Percentiles rank a stretch among this genome's conserved stretches.
Conservation (phyloP, 495 filamentous ascomycete genomes). For the Penicillium antarcticum region DNA sequence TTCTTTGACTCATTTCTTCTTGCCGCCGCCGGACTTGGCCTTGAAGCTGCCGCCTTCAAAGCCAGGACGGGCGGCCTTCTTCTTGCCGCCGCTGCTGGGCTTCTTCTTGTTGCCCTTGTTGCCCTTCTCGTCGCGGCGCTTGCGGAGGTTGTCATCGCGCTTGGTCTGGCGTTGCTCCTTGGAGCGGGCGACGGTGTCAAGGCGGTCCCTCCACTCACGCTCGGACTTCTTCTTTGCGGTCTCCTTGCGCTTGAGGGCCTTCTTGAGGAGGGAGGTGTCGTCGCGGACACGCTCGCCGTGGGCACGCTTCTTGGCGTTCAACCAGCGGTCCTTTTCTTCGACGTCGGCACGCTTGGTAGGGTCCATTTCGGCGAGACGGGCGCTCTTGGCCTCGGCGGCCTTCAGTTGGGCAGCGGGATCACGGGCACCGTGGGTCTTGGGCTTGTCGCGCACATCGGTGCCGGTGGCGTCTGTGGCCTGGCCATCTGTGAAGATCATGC, state of each 20-base stretch:
- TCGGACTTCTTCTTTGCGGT: slow-evolving; percentile 84
- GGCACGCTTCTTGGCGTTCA: slow-evolving; percentile 83
- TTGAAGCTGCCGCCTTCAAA: slow-evolving; percentile 97
- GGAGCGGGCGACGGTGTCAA: slow-evolving; percentile 69
- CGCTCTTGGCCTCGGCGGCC: slow-evolving; percentile 69
- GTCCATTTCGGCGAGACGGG: slow-evolving; percentile 65
- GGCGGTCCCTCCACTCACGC: slow-evolving; percentile 82
- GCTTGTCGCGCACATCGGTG: slow-evolving; percentile 52
- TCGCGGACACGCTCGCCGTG: slow-evolving; percentile 90
- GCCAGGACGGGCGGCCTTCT: slow-evolving; percentile 63
- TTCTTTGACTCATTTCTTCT: slow-evolving; percentile 37
- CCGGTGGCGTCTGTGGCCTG: slow-evolving; percentile 67
- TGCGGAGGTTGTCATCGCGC: slow-evolving; percentile 81
- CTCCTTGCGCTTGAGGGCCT: slow-evolving; percentile 91
- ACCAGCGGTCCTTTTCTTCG: slow-evolving; percentile 90
- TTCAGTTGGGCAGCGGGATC: slow-evolving; percentile 75
- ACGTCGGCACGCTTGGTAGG: slow-evolving; percentile 77
- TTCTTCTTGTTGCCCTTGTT: slow-evolving; percentile 62
- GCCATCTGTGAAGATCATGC: slow-evolving; percentile 83
- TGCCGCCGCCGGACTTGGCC: slow-evolving; percentile 38
- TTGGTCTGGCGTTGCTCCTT: slow-evolving; percentile 81
- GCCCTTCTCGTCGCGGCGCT: slow-evolving; percentile 75
- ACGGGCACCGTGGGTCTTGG: slow-evolving; percentile 69
- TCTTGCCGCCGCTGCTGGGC: slow-evolving; percentile 51
- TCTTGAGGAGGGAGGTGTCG: slow-evolving; percentile 84